Conservation (phyloP, 2,329 filamentous ascomycete genomes). For the Colletotrichum gloeosporioides region DNA sequence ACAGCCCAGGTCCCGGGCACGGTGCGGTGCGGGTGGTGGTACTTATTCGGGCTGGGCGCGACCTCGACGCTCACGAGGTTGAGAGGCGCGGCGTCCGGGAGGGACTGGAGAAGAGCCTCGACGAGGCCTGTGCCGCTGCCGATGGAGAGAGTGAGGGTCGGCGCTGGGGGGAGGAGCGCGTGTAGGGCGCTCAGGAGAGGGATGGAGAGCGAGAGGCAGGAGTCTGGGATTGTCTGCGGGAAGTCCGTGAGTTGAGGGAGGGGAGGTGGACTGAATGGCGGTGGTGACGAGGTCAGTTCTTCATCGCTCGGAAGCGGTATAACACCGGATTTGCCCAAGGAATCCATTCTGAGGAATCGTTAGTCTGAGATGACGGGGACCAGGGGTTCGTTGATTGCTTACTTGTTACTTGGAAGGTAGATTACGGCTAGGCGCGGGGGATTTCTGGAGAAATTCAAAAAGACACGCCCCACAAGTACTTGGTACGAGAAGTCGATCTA, state of each 20-base stretch:
- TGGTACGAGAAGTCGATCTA: not conserved
- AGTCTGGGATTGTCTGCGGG: slow-evolving; percentile 26
- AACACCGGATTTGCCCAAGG: not conserved
- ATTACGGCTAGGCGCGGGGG: not conserved
- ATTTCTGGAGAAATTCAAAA: not conserved
- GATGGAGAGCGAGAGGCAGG: slow-evolving; percentile 32
- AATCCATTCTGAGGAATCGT: not conserved
- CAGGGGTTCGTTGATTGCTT: not conserved
- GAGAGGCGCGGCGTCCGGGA: not conserved
- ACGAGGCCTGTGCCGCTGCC: slow-evolving; percentile 35
- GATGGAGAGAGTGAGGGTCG: slow-evolving; percentile 26
- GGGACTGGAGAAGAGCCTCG: slow-evolving; percentile 27
- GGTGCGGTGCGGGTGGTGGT: slow-evolving; percentile 17
- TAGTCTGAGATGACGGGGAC: not conserved
- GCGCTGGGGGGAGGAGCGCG: slow-evolving; percentile 2
- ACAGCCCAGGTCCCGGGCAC: slow-evolving; percentile 38
- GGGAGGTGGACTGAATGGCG: not conserved
- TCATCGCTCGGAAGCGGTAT: not conserved
- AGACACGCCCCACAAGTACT: not conserved
- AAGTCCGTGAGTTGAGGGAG: not conserved
- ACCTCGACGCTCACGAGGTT: slow-evolving; percentile 15
- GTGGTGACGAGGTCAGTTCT: not conserved
- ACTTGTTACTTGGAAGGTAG: not conserved
- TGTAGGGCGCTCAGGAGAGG: slow-evolving; percentile 26
- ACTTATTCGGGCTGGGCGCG: not conserved